Conservation (phyloP, 116 monocot species). For the Papilionanthe hybrid region DNA sequence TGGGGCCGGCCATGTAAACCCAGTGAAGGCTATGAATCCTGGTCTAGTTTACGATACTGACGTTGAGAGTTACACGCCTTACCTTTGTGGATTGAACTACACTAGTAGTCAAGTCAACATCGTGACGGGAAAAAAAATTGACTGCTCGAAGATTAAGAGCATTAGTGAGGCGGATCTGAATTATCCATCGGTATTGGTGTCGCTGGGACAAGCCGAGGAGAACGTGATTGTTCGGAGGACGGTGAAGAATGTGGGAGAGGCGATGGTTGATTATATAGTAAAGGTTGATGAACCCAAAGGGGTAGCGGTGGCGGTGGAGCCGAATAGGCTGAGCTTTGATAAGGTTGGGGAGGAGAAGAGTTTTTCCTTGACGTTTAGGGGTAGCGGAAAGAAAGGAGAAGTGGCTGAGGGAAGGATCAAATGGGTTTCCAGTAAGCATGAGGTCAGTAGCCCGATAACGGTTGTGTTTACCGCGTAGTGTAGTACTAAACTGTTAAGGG, state of each 20-base stretch:
- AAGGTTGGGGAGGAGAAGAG: not conserved
- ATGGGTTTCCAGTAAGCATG: constrained; percentile 10
- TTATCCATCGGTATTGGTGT: constrained; percentile 15
- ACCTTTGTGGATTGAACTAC: constrained; percentile 9
- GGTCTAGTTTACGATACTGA: constrained; percentile 15
- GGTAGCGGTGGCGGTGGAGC: constrained; percentile 1
- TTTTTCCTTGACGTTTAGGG: not conserved
- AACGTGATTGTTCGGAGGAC: not conserved
- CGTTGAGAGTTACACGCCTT: not conserved
- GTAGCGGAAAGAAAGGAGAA: not conserved
- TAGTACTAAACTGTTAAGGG: too few species aligned
- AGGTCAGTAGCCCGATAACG: constrained; percentile 9
- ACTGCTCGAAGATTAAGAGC: not conserved
- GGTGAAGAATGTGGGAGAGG: constrained; percentile 22
- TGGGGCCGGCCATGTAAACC: constrained; percentile 20
- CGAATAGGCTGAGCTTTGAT: not conserved
- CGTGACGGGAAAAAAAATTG: not conserved
- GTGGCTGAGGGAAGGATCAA: constrained; percentile 5
- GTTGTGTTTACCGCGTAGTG: too few species aligned
- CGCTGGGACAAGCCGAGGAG: not conserved
- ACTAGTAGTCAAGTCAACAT: not conserved
- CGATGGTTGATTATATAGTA: not conserved
- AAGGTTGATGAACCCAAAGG: constrained; percentile 6
- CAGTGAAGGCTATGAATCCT: not conserved
- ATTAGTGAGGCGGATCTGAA: constrained; percentile 5